A percentile compares a stretch with the other conserved stretches of the same genome.
These are phyloP conservation scores for Apiotrichum gracile DNA, from an alignment of 1,284 basidiomycete species.

Conservation along the genomic window DNA sequence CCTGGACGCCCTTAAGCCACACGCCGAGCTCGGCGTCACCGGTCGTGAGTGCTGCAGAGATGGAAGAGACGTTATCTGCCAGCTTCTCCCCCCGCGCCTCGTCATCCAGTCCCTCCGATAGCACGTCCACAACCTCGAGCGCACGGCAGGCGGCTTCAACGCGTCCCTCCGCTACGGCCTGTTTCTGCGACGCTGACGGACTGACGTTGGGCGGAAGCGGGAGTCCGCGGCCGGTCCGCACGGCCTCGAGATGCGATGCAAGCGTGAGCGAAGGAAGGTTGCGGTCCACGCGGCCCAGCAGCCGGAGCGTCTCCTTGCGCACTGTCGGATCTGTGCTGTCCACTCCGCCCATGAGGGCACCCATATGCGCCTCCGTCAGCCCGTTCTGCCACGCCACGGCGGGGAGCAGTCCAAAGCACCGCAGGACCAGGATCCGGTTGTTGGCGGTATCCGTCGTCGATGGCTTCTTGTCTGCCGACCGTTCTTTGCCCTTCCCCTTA, in stretches of 20 bases:
- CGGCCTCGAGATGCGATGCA: constrained; percentile 7
- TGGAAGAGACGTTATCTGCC: constrained; percentile 3
- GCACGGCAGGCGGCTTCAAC: constrained; percentile 26
- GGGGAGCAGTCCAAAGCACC: constrained; percentile 30
- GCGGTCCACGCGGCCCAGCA: constrained; percentile 14
- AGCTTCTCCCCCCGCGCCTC: constrained; percentile 1
- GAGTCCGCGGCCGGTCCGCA: constrained; percentile 1
- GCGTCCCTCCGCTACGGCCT: constrained; percentile 1
- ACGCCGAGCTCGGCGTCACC: constrained; percentile 3
- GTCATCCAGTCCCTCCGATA: background rate
- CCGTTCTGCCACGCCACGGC: constrained; percentile 22
- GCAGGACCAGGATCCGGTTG: constrained; percentile 31
- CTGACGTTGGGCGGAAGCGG: background rate
- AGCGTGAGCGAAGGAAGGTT: constrained; percentile 17
- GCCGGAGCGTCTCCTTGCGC: constrained; percentile 32
- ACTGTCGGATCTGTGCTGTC: constrained; percentile 32
- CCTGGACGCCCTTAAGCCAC: constrained; percentile 23
- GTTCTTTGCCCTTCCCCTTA: constrained; percentile 6
- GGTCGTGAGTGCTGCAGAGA: constrained; percentile 9
- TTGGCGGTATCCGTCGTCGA: constrained; percentile 21
- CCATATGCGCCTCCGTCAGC: constrained; percentile 35
- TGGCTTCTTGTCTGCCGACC: background rate
- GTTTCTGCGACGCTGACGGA: background rate
- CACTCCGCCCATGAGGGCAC: constrained; percentile 36
- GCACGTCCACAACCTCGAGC: constrained; percentile 25